Percentiles rank a stretch among this genome's conserved stretches.
Conservation (phyloP, 2,329 filamentous ascomycete species). For the Monosporascus cannonballus region DNA sequence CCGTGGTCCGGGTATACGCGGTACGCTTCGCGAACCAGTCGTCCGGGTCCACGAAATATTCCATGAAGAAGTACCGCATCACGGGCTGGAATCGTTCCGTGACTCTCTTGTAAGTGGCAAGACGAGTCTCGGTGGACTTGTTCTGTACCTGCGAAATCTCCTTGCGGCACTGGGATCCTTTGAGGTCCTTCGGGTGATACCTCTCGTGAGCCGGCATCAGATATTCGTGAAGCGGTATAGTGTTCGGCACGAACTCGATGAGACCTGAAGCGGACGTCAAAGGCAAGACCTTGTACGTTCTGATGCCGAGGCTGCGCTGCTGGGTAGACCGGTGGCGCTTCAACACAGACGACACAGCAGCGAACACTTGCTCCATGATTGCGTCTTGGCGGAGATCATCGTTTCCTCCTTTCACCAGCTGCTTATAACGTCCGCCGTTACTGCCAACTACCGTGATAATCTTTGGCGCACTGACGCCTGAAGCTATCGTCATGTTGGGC, state of each 20-base stretch:
- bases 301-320: conserved; percentile 81
- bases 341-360: conserved; percentile 85
- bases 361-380: conserved; percentile 99
- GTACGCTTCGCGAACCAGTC: conserved; percentile 90
- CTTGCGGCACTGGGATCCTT: conserved; percentile 68
- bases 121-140: conserved; percentile 62
- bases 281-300: conserved; percentile 95
- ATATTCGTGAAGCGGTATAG: conserved; percentile 85
- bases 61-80: conserved; percentile 95
- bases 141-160: conserved; percentile 69
- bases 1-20: conserved; percentile 88
- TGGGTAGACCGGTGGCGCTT: conserved; percentile 81
- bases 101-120: conserved; percentile 71
- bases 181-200: conserved; percentile 82
- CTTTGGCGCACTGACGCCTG: conserved; percentile 88
- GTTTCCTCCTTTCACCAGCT: conserved; percentile 91
- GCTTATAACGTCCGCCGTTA: conserved; percentile 76
- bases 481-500: conserved; percentile 75
- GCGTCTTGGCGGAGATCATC: conserved; percentile 96
- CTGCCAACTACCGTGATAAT: conserved; percentile 77
- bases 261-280: conserved; percentile 79
- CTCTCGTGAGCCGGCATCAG: conserved; percentile 83
- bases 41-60: conserved; percentile 87
- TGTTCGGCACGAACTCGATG: conserved; percentile 95
- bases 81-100: conserved; percentile 83